Conservation (phyloP, 148 eudicot species). For the Silene latifolia region DNA sequence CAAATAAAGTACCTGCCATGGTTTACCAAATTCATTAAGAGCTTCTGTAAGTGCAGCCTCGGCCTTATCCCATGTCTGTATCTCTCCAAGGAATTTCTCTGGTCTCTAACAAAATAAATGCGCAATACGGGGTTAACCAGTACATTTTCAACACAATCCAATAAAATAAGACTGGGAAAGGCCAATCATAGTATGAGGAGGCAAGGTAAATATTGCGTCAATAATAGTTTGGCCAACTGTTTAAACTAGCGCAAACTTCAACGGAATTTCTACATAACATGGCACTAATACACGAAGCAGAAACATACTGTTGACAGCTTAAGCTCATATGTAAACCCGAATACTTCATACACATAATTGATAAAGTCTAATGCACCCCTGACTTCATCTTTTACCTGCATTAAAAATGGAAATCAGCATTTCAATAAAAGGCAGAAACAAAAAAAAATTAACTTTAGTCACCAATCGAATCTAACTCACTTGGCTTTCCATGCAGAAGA, state of each 20-base stretch:
- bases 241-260: background rate
- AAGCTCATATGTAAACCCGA: conserved; percentile 89
- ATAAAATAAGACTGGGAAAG: background rate
- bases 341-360: conserved; percentile 54
- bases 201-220: background rate
- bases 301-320: conserved; percentile 87
- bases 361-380: conserved; percentile 69
- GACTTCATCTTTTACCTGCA: conserved; percentile 97
- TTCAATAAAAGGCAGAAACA: background rate
- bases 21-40: conserved; percentile 79
- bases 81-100: conserved; percentile 86
- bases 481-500: conserved; percentile 95
- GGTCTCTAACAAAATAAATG: conserved; percentile 58
- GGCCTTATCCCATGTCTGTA: conserved; percentile 82
- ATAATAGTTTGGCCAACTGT: background rate
- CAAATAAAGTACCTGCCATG: conserved; percentile 68
- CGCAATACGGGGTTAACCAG: background rate
- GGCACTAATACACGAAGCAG: conserved; percentile 5
- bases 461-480: conserved; percentile 42
- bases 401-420: conserved; percentile 10
- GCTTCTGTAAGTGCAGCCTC: conserved; percentile 92
- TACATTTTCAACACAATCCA: background rate
- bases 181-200: background rate
- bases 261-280: background rate
- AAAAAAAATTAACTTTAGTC: background rate